Evolutionary conservation across 2,329 filamentous ascomycete species (phyloP), one percentile per base, ranked within the genome.

Genomic region (Ophiostoma pallidulum): DNA sequence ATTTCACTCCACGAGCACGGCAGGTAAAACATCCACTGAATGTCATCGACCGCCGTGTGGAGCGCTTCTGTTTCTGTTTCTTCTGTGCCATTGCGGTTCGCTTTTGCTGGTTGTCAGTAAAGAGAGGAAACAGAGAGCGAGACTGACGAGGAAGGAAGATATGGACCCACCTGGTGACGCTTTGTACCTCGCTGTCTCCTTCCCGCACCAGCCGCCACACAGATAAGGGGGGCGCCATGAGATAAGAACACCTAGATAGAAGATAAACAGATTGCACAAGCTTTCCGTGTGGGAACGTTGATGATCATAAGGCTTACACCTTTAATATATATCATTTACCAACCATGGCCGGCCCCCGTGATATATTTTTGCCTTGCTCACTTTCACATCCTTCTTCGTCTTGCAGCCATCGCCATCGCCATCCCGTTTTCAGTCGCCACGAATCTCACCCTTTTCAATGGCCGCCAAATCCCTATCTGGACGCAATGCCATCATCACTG

Each of bases 401-500:
- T 16, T 35, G n/a, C n/a, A n/a, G n/a, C n/a, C n/a, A n/a, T n/a
- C n/a, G n/a, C n/a, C n/a, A n/a, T n/a, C n/a, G n/a, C n/a, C n/a
- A n/a, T n/a, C n/a, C n/a, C n/a, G n/a, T n/a, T n/a, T n/a, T n/a
- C n/a, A n/a, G n/a, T n/a, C n/a, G n/a, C n/a, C n/a, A n/a, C n/a
- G n/a, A n/a, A n/a, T n/a, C n/a, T n/a, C n/a, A n/a, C n/a, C n/a
- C n/a, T n/a, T n/a, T n/a, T n/a, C n/a, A n/a, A n/a, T n/a, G n/a
- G n/a, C 29, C 7, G 35, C 36, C 10, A 38, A 38, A 18, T 20
- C 36, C 7, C 36, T 38, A 13, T 4, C 3, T 8, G 12, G 18
- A 16, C 36, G 16, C 36, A 38, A 38, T 13, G 71, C 77, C 14
- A 40, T 53, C 8, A 47, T 51, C 16, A 51, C 51, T 2, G 49